phyloP scores from a whole-genome alignment of 345 rosid species.

The Noccaea bulbosa region DNA sequence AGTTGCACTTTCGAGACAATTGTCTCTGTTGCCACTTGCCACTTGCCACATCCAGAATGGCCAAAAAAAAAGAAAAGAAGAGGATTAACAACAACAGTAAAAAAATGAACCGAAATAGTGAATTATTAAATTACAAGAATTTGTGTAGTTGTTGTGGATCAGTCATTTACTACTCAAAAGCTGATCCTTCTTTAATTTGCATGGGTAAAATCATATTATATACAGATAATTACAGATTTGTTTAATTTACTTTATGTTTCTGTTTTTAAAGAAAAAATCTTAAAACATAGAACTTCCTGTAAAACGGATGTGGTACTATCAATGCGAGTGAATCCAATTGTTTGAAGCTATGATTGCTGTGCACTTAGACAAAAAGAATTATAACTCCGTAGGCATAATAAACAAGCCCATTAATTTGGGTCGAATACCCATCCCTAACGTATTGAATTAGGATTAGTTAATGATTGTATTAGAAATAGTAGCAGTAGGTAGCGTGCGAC shows the following conservation, averaged over 20 bases:
- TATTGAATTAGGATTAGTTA: not conserved
- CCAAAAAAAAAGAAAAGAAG: not conserved
- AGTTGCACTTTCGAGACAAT: slow-evolving; percentile 8
- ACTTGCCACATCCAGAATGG: not conserved
- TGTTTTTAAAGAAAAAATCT: no score
- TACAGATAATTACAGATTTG: no score
- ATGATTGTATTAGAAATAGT: not conserved
- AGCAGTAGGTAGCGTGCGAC: no score
- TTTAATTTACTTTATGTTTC: no score
- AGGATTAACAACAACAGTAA: not conserved
- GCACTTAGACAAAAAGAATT: not conserved
- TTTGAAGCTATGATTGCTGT: not conserved
- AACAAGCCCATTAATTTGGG: not conserved
- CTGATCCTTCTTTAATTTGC: slow-evolving; percentile 37
- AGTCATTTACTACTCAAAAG: slow-evolving; percentile 38
- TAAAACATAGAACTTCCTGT: no score
- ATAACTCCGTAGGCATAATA: not conserved
- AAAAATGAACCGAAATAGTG: not conserved
- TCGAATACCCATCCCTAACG: not conserved
- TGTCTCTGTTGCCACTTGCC: slow-evolving; percentile 1
- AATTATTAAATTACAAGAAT: slow-evolving; percentile 3
- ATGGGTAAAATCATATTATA: no score
- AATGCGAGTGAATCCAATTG: not conserved
- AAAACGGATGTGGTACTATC: not conserved
- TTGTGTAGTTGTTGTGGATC: slow-evolving; percentile 5